Evolutionary conservation across 352 stramenopile genomes (phyloP).

Genomic region (Phytopythium chamaehyphon): DNA sequence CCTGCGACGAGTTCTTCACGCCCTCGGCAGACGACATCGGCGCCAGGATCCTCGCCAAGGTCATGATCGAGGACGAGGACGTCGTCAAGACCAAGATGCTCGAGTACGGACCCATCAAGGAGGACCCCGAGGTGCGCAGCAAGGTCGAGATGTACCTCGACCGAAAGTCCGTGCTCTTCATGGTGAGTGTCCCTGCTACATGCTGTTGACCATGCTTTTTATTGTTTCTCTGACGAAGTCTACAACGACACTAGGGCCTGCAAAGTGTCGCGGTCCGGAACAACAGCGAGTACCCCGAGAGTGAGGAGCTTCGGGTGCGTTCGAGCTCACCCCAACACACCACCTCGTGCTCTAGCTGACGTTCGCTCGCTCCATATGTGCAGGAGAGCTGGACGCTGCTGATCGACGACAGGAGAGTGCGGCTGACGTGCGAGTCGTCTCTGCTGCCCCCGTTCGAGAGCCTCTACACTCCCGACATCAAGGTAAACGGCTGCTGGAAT

Average conservation of each 20-base stretch:
- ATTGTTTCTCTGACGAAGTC: too few relatives aligned
- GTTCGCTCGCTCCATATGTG: not conserved
- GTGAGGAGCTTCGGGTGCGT: slow-evolving; percentile 58
- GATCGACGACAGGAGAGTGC: slow-evolving; percentile 71
- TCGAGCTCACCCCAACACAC: too few relatives aligned
- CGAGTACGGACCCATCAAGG: slow-evolving; percentile 80
- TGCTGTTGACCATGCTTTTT: not conserved
- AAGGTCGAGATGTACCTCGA: slow-evolving; percentile 86
- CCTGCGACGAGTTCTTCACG: slow-evolving; percentile 74
- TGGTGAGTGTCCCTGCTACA: slow-evolving; percentile 30
- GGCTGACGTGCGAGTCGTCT: slow-evolving; percentile 79
- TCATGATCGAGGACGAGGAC: slow-evolving; percentile 72
- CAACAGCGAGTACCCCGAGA: slow-evolving; percentile 49
- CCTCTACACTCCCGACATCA: slow-evolving; percentile 66
- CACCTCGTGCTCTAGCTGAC: slow-evolving; percentile 1
- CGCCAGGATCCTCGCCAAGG: slow-evolving; percentile 64
- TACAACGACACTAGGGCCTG: slow-evolving; percentile 31
- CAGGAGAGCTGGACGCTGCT: slow-evolving; percentile 83
- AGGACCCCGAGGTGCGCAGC: slow-evolving; percentile 77
- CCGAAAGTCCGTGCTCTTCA: slow-evolving; percentile 76
- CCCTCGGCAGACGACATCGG: slow-evolving; percentile 79
- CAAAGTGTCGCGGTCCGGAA: slow-evolving; percentile 54
- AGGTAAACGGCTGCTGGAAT: slow-evolving; percentile 21
- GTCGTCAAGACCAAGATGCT: slow-evolving; percentile 74
- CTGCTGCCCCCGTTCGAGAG: slow-evolving; percentile 75